Conservation (phyloP, 78 protist genomes). For the Bodo saltans region DNA sequence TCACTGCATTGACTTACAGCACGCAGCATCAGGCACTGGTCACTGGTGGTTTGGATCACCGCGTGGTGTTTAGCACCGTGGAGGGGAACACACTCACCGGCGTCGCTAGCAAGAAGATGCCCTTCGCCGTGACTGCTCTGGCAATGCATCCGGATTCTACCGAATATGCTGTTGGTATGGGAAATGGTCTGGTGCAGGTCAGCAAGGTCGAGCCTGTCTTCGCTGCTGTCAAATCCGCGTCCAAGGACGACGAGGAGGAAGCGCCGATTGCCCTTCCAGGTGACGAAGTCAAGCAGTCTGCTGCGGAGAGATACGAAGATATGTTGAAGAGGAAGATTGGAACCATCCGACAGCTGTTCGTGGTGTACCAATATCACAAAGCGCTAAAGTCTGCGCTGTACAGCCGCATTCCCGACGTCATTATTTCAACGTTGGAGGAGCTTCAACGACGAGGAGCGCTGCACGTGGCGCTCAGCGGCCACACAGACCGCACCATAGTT, state of each 20-base stretch:
- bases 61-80: background rate
- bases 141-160: background rate
- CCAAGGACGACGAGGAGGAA: too few species aligned
- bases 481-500: background rate
- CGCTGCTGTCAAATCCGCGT: too few species aligned
- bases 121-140: background rate
- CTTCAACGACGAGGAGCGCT: background rate
- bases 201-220: too few species aligned
- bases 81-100: background rate
- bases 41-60: background rate
- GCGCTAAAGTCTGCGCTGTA: background rate
- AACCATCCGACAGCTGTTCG: background rate
- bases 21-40: background rate
- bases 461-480: conserved; percentile 1
- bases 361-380: background rate
- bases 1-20: background rate
- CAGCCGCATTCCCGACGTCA: background rate
- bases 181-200: background rate
- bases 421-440: background rate
- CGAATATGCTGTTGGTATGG: background rate
- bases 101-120: background rate
- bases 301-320: background rate
- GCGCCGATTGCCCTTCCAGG: too few species aligned
- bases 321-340: background rate
- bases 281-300: too few species aligned